Evolutionary conservation across 2,329 filamentous ascomycete species (phyloP).

Genomic region (Trichoderma oligosporum): DNA sequence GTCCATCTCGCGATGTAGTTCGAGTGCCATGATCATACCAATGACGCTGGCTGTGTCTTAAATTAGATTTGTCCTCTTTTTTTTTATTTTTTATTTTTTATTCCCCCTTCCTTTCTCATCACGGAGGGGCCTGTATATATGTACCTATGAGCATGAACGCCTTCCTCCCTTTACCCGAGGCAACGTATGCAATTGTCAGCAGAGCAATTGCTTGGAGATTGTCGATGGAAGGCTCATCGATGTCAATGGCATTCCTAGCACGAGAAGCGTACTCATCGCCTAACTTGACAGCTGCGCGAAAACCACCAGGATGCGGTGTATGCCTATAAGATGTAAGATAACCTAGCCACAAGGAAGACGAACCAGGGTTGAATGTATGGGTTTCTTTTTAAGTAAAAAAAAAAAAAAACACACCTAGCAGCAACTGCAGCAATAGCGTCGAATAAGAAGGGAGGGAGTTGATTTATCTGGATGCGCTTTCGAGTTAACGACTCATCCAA

Average conservation of each 20-base stretch:
- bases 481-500: constrained; percentile 73
- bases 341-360: background rate
- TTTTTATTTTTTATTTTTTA: no score
- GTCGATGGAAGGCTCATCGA: constrained; percentile 78
- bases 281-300: constrained; percentile 62
- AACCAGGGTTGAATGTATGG: background rate
- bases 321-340: constrained; percentile 44
- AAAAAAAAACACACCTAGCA: constrained; percentile 47
- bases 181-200: constrained; percentile 71
- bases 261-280: constrained; percentile 71
- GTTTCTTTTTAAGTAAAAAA: no score
- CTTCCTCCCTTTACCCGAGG: constrained; percentile 75
- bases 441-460: constrained; percentile 55
- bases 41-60: constrained; percentile 37
- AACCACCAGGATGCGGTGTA: constrained; percentile 62
- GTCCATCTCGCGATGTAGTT: constrained; percentile 74
- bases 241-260: constrained; percentile 66
- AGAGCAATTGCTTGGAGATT: constrained; percentile 71
- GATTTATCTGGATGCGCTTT: constrained; percentile 65
- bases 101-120: no score
- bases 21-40: constrained; percentile 78
- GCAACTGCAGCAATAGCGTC: constrained; percentile 60
- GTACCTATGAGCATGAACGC: constrained; percentile 81
- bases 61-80: background rate
- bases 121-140: constrained; percentile 21